Base-by-base conservation (phyloP, 129 eudicot species). In the Glebionis coronaria region DNA sequence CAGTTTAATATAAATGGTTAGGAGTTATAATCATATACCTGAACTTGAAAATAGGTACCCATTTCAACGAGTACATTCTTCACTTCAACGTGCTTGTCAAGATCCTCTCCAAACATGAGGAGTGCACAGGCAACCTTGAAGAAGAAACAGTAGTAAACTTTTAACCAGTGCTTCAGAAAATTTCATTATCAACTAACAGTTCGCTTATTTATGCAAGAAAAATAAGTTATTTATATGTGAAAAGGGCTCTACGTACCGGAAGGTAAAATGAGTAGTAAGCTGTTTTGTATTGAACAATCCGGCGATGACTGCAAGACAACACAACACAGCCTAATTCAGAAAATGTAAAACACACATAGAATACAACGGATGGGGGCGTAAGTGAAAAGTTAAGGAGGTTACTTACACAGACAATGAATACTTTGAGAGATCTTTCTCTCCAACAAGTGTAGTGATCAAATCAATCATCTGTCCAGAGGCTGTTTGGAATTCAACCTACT, bases 211-310 rank as follows among this genome's bases (percentile, higher is more conserved):
- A 12, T n/a, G 14, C 25, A 40, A 5, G 18, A 40, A 31, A 31
- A 55, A 67, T 7, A 20, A 23, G 3, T 14, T 20, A 29, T 14
- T 59, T 50, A 49, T 7, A 57, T 58, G 62, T 56, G 29, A 1
- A 31, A 49, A 62, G 14, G 67, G 47, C 35, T 20, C 4, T 67
- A 87, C 97, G 85, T 64, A 91, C 97, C 0, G 97, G 89, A 56
- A 91, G 95, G 73, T 91, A 91, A 77, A 91, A 91, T 62, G 97
- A 91, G 82, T 91, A 91, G 70, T 91, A 91, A 42, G 95, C 95
- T 14, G 97, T 87, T 83, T 91, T 91, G 84, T 84, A 91, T 75
- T 87, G 92, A 65, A 91, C 97, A 77, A 91, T 91, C 45, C 97
- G 85, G 15, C 88, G 92, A 65, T 91, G 93, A 73, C 97, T 91